Base-by-base conservation (phyloP, 2,329 filamentous ascomycete species). In the Colletotrichum nymphaeae region DNA sequence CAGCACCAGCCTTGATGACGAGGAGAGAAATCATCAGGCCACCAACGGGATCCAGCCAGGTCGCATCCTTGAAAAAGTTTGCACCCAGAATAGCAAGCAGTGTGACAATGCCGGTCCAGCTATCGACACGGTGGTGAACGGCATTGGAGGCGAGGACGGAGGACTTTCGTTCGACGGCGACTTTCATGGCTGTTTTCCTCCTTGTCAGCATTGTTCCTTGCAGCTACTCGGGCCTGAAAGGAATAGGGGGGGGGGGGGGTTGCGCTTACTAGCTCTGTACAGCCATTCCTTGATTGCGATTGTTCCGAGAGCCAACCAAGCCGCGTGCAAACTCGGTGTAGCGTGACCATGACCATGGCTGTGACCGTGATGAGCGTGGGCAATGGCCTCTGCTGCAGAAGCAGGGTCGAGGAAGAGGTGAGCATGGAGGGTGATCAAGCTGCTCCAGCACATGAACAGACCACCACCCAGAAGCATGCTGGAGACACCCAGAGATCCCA, bases 261-360 rank as follows among this genome's bases (percentile, higher is more conserved):
- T 26, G 46, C n/a, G 90, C 94, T 87, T 91, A 97, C 96, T 99
- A 76, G 96, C 95, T 86, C 93, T 93, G 81, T 98, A 99, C 30
- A 99, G 87, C 94, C 95, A 99, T 84, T 99, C 97, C 84, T 99
- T 99, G 78, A 98, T 87, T 30, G 95, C 83, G 70, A 99, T 97
- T 2, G 95, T 98, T 24, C 94, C 96, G 53, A 91, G 93, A 46
- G 97, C 96, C 73, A 99, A 86, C 97, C 97, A 99, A 8, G 94
- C 96, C 26, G 97, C 97, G 81, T 98, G 95, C 76, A 99, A 89
- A 82, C 94, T 97, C 0, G 97, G 97, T 79, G 93, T 91, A 73
- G 88, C 88, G 80, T 88, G 87, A 35, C 80, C 84, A 81, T 93
- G 92, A 72, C 88, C 86, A 79, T 94, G 92, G 74, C 87, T 85